Evolutionary conservation across 2,329 filamentous ascomycete species (phyloP), one percentile per base, ranked within the genome.

Genomic region (Pochonia chlamydosporia): DNA sequence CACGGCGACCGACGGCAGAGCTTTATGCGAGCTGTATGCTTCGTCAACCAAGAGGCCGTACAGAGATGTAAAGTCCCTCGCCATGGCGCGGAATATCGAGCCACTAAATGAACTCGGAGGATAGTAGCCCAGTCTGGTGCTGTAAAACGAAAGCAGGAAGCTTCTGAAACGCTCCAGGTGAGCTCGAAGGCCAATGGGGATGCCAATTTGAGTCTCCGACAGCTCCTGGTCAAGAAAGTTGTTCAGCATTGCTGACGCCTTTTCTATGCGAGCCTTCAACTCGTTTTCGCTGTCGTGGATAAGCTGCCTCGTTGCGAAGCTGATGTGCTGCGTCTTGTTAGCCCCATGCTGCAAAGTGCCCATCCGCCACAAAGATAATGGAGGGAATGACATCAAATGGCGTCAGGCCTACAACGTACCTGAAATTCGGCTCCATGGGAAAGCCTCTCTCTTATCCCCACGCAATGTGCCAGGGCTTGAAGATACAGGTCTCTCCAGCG

Each of bases 391-490:
- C 8, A 33, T 13, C 14, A 24, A 11, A 14, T 16, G 21, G 18
- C 18, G 13, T 16, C 18, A 41, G 10, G 11, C 21, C 14, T 23
- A 23, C 44, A 44, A 66, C 77, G 55, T 68, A 84, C 82, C 61
- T 76, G 68, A 51, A 82, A 87, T 52, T 87, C 85, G 1, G 74
- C 61, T 53, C 75, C 78, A 5, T 66, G 58, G 35, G 72, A 68
- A 5, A 91, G 52, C 23, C 70, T 69, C 18, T 85, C 79, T 50
- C 77, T 78, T 87, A 92, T 90, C 37, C 87, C 88, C 30, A 85
- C 84, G 59, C 87, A 89, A 58, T 93, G 88, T 13, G 79, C 75
- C 63, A 91, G 89, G 0, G 87, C 82, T 57, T 87, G 78, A 10
- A 82, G 75, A 71, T 88, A 92, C 11, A 88, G 65, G n/a, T 81